Evolutionary conservation across 1,284 basidiomycete species (phyloP), one percentile per base, ranked within the genome.

Genomic region (Cutaneotrichosporon dermatis): DNA sequence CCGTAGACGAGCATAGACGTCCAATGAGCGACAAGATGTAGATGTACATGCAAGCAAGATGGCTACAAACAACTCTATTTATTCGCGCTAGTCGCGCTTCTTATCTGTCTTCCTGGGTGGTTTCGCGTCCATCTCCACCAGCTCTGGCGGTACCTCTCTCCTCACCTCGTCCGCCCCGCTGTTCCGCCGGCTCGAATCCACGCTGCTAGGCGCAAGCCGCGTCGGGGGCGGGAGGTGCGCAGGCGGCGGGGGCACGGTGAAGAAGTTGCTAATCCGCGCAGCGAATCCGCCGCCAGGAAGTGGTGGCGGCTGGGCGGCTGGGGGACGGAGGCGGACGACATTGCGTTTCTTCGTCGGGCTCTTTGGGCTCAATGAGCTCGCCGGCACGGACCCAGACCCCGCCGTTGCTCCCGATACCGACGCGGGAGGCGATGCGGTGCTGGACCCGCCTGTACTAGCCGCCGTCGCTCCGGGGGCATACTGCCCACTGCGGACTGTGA

Each of bases 221-320:
- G 44, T 36, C 4, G 48, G 45, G 11, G 55, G 55, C 2, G 40
- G 43, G 36, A 25, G 34, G 13, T 54, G 46, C 37, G 53, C 40
- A 1, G 61, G 62, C n/a, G 62, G 62, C 15, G 62, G 62, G 15
- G 62, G 58, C 5, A 60, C 58, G 37, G 25, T 51, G 56, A 63
- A 63, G 37, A 63, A 51, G 48, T 35, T 52, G 13, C 15, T 33
- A 4, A 63, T 34, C 36, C 53, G 53, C 15, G 48, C 48, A 2
- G 57, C 54, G 8, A 63, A 25, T 1, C 50, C 54, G 34, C 39
- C 40, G 2, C 34, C 43, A 6, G 40, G 49, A 4, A 13, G 37
- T 11, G 62, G 58, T 6, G 41, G n/a, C 6, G 51, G 16, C 37
- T 15, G 40, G 10, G 58, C 58, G 13, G 39, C 53, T 0, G 62